phyloP scores from a whole-genome alignment of 352 stramenopile species.

The Pythium utonaiense region DNA sequence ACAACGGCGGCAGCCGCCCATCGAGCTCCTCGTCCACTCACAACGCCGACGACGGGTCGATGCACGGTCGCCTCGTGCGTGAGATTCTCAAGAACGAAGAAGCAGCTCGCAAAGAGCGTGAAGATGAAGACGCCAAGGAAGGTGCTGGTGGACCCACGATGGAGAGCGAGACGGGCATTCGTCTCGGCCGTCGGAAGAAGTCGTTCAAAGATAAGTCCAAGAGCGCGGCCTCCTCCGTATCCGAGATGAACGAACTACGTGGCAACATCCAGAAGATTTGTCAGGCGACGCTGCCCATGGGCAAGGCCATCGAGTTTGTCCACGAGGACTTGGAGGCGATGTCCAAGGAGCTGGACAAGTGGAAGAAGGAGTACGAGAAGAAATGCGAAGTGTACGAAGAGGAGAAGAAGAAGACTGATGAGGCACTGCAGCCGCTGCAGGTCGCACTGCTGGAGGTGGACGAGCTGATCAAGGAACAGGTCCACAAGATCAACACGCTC shows the following conservation, averaged over 20 bases:
- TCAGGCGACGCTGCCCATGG: constrained; percentile 88
- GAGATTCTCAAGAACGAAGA: constrained; percentile 85
- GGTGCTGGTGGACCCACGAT: constrained; percentile 24
- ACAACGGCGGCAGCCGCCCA: constrained; percentile 23
- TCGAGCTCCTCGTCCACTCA: constrained; percentile 17
- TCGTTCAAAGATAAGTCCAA: constrained; percentile 84
- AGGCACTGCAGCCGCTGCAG: constrained; percentile 80
- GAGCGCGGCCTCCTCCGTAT: constrained; percentile 52
- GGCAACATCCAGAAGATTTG: constrained; percentile 89
- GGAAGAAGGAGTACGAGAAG: constrained; percentile 79
- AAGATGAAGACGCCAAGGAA: constrained; percentile 57
- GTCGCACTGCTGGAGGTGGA: constrained; percentile 84
- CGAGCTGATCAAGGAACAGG: constrained; percentile 89
- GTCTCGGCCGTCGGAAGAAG: constrained; percentile 65
- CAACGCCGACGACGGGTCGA: constrained; percentile 35
- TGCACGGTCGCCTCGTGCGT: constrained; percentile 72
- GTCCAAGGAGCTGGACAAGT: constrained; percentile 91
- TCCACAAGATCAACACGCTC: constrained; percentile 89
- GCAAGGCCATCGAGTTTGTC: constrained; percentile 92
- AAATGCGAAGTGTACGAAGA: constrained; percentile 80
- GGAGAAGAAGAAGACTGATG: constrained; percentile 81
- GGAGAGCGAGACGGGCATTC: constrained; percentile 71
- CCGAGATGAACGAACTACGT: constrained; percentile 78
- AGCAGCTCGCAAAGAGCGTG: constrained; percentile 55
- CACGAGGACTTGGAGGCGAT: constrained; percentile 93